These are phyloP conservation scores for Cladophialophora chaetospira DNA, from an alignment of 2,329 filamentous ascomycete genomes.

Conservation along the genomic window DNA sequence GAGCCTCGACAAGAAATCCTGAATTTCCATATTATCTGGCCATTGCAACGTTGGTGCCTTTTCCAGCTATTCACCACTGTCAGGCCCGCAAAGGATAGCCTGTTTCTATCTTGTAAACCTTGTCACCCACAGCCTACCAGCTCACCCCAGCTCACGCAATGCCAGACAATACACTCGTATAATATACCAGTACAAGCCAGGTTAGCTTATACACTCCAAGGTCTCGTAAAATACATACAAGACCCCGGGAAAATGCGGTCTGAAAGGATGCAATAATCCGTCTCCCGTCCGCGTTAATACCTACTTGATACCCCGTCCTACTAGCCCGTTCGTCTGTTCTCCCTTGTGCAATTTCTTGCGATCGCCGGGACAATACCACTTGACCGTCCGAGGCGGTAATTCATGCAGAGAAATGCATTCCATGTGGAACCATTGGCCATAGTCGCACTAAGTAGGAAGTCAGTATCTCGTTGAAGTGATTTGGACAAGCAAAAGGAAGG, in stretches of 20 bases:
- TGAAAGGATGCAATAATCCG: neutral
- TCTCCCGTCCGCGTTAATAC: neutral
- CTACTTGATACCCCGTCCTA: slow-evolving; percentile 33
- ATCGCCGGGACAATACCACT: slow-evolving; percentile 69
- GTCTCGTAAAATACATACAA: neutral
- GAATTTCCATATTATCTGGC: too few relatives aligned
- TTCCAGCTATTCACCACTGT: too few relatives aligned
- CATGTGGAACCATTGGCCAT: slow-evolving; percentile 67
- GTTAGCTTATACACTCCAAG: neutral
- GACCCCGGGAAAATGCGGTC: neutral
- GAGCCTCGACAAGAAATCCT: too few relatives aligned
- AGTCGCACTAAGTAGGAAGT: slow-evolving; percentile 55
- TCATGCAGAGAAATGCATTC: slow-evolving; percentile 61
- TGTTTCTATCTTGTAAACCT: too few relatives aligned
- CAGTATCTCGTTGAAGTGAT: too few relatives aligned
- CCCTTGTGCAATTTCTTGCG: slow-evolving; percentile 52
- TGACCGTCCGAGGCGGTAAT: slow-evolving; percentile 60
- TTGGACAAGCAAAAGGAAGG: neutral
- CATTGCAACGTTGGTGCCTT: too few relatives aligned
- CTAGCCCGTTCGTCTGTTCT: slow-evolving; percentile 34
- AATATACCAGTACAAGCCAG: too few relatives aligned
- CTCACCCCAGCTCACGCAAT: neutral
- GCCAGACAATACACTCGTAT: neutral
- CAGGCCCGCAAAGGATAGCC: too few relatives aligned
- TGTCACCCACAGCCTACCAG: too few relatives aligned